Evolutionary conservation across 2,329 filamentous ascomycete genomes (phyloP), one percentile per base, ranked within the genome.

Genomic region (Aspergillus udagawae): DNA sequence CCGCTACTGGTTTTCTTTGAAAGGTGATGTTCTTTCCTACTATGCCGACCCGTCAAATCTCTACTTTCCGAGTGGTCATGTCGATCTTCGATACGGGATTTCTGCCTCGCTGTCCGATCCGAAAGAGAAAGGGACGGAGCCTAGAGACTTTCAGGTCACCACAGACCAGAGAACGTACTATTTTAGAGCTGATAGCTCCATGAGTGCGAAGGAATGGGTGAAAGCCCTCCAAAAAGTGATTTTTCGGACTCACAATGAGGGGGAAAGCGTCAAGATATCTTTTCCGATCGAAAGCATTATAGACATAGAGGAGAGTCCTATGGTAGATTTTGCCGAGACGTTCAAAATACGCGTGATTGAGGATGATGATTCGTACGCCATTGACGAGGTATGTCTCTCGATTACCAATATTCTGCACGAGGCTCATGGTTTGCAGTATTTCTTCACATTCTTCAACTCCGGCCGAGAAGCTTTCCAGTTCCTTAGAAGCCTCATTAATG

Each of bases 201-300:
- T 87, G 3, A 96, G 90, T 70, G 94, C 94, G 10, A 94, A 91
- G 72, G 94, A 97, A 78, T 99, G 94, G 94, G 92, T 97, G 49
- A 94, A 94, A 74, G 86, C 90, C 53, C 79, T 99, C 27, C 93
- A 97, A 70, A 90, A 94, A 58, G 92, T 96, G 65, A 97, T 97
- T 56, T 97, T 97, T 70, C 84, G 92, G 52, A 93, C 92, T 10
- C 92, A 95, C 75, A 97, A 97, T 68, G 93, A 97, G 61, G 93
- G 94, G 9, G 92, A 97, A 70, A 96, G 92, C 69, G 91, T 99
- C 72, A 97, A 97, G 78, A 95, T 97, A 55, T 94, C 90, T 1
- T 77, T 97, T 28, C 93, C 92, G 0, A 89, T 96, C 52, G 83
- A 87, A 58, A 96, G 96, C 63, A 83, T 97, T 21, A 86, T 97